These are phyloP conservation scores for Apostasia ramifera DNA, from an alignment of 106 monocot genomes.

Conservation along the genomic window DNA sequence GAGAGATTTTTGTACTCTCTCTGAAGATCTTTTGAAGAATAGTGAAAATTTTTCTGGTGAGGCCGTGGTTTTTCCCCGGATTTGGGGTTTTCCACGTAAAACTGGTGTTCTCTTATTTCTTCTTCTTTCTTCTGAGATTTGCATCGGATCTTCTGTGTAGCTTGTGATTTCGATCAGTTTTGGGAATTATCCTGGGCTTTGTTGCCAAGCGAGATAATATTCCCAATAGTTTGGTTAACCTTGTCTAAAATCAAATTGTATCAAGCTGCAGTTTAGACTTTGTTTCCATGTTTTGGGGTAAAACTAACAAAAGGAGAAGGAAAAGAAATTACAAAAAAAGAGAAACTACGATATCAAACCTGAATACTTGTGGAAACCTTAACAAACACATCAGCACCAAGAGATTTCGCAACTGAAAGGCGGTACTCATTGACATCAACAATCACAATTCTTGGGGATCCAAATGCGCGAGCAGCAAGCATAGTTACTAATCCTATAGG, in stretches of 20 bases:
- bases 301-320: not conserved
- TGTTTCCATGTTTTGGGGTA: not conserved
- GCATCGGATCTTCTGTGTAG: too few relatives aligned
- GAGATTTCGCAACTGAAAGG: conserved; percentile 75
- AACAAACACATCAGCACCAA: conserved; percentile 72
- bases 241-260: not conserved
- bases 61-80: too few relatives aligned
- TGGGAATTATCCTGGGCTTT: too few relatives aligned
- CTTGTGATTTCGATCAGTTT: too few relatives aligned
- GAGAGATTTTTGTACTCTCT: too few relatives aligned
- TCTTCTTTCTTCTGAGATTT: too few relatives aligned
- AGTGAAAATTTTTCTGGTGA: too few relatives aligned
- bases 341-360: conserved; percentile 24
- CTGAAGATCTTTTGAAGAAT: too few relatives aligned
- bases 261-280: not conserved
- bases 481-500: conserved; percentile 95
- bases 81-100: too few relatives aligned
- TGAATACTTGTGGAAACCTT: conserved; percentile 60
- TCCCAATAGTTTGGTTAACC: not conserved
- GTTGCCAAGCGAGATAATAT: too few relatives aligned
- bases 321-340: not conserved
- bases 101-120: too few relatives aligned
- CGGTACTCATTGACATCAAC: conserved; percentile 77
- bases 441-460: conserved; percentile 66
- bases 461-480: conserved; percentile 88